Evolutionary conservation across 768 basidiomycete genomes (phyloP).

Genomic region (Auriscalpium microsporum): DNA sequence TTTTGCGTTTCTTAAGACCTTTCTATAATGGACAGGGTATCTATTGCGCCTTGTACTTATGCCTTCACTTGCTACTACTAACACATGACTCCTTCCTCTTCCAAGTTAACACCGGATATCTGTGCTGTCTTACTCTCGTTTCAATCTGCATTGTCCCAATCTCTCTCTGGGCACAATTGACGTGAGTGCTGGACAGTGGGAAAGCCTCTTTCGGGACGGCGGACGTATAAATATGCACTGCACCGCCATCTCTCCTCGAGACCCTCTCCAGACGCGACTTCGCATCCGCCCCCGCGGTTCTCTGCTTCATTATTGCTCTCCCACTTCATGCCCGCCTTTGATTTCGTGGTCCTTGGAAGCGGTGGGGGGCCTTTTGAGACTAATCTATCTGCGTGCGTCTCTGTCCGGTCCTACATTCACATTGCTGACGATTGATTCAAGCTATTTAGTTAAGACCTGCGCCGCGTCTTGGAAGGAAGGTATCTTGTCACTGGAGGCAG

Average conservation of each 20-base stretch:
- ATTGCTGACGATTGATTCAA: constrained; percentile 23
- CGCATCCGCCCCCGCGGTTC: too few relatives aligned
- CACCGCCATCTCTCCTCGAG: background rate
- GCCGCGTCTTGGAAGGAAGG: constrained; percentile 69
- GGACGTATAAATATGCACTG: background rate
- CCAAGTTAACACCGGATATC: background rate
- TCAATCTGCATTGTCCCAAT: too few relatives aligned
- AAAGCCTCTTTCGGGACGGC: background rate
- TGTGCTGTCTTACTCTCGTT: background rate
- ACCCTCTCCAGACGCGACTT: too few relatives aligned
- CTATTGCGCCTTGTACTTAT: background rate
- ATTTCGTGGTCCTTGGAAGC: constrained; percentile 65
- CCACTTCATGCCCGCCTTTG: constrained; percentile 43
- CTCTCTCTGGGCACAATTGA: background rate
- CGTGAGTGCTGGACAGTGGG: background rate
- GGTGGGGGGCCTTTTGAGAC: constrained; percentile 87
- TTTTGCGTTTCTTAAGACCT: background rate
- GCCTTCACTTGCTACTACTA: constrained; percentile 15
- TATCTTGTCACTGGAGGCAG: constrained; percentile 80
- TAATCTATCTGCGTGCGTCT: constrained; percentile 74
- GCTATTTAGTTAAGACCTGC: constrained; percentile 81
- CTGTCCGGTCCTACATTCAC: background rate
- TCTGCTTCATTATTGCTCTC: too few relatives aligned
- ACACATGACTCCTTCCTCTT: constrained; percentile 6
- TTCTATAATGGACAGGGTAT: background rate